Conservation (phyloP, 768 basidiomycete genomes). For the Coprinopsis cinerea region DNA sequence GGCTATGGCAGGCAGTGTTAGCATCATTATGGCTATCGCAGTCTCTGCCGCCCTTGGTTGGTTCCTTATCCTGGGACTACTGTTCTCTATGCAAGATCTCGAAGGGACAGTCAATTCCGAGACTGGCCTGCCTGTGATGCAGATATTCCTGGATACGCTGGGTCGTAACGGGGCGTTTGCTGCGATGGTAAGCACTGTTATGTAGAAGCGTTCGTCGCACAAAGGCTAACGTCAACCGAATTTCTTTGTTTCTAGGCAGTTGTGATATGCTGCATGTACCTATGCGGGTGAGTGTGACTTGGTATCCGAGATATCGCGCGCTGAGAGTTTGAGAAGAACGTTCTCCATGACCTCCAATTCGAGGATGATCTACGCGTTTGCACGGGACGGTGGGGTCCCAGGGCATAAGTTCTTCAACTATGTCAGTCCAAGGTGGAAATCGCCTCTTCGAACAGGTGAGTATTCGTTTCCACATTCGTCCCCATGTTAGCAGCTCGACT, state of each 20-base stretch:
- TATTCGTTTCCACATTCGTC: no score
- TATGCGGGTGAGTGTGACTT: slow-evolving; percentile 51
- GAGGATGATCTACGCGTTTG: slow-evolving; percentile 80
- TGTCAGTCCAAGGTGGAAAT: slow-evolving; percentile 52
- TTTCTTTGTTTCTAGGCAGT: slow-evolving; percentile 36
- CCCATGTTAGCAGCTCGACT: neutral
- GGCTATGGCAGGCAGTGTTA: slow-evolving; percentile 59
- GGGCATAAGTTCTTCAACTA: slow-evolving; percentile 62
- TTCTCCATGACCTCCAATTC: slow-evolving; percentile 78
- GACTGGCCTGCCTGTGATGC: slow-evolving; percentile 68
- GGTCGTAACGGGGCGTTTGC: slow-evolving; percentile 70
- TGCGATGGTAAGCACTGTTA: slow-evolving; percentile 45
- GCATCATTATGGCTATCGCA: slow-evolving; percentile 66
- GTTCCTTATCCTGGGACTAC: slow-evolving; percentile 66
- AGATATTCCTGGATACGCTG: slow-evolving; percentile 74
- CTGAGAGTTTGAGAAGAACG: slow-evolving; percentile 32
- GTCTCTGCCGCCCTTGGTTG: slow-evolving; percentile 69
- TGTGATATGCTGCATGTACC: slow-evolving; percentile 68
- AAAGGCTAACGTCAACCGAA: neutral
- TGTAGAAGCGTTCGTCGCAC: slow-evolving; percentile 8
- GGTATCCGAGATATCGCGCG: neutral
- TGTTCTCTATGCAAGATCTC: slow-evolving; percentile 75
- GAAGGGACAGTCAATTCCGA: slow-evolving; percentile 43
- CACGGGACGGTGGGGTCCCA: slow-evolving; percentile 69
- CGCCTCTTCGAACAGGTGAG: slow-evolving; percentile 64